These are phyloP conservation scores for Gardenia jasminoides DNA, from an alignment of 257 asterid genomes.

Conservation along the genomic window DNA sequence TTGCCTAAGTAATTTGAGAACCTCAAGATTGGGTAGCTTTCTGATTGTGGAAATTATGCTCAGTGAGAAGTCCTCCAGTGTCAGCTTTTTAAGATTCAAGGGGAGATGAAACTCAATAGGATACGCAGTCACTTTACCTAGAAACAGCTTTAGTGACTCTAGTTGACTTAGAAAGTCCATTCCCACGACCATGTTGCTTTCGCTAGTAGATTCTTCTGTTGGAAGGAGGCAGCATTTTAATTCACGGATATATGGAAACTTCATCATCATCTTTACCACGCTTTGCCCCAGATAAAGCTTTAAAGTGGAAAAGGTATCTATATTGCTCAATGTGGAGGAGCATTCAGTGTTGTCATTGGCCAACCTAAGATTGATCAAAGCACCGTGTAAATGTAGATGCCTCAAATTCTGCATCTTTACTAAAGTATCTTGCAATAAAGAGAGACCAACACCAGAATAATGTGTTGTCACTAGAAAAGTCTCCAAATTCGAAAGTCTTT, in stretches of 20 bases:
- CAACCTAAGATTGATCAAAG: neutral
- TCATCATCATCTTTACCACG: neutral
- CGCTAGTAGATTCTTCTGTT: neutral
- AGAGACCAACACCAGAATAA: too few species aligned
- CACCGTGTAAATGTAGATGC: neutral
- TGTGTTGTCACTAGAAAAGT: neutral
- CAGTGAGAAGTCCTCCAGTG: neutral
- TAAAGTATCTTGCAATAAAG: neutral
- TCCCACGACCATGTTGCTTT: neutral
- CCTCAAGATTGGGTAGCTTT: neutral
- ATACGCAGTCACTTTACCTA: too few species aligned
- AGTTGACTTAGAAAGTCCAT: neutral
- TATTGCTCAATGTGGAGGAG: neutral
- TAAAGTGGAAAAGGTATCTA: neutral
- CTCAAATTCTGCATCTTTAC: neutral
- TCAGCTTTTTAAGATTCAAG: neutral
- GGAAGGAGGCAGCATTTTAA: neutral
- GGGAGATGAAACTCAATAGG: neutral
- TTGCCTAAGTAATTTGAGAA: neutral
- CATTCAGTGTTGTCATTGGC: too few species aligned
- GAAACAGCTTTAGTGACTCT: neutral
- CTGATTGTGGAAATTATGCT: neutral
- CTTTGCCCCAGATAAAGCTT: neutral
- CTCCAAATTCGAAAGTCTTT: neutral
- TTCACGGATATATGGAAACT: neutral